A percentile compares a stretch with the other conserved stretches of the same genome.
Evolutionary conservation across 306 rosid genomes (phyloP).

Genomic region (Fragaria vesca): DNA sequence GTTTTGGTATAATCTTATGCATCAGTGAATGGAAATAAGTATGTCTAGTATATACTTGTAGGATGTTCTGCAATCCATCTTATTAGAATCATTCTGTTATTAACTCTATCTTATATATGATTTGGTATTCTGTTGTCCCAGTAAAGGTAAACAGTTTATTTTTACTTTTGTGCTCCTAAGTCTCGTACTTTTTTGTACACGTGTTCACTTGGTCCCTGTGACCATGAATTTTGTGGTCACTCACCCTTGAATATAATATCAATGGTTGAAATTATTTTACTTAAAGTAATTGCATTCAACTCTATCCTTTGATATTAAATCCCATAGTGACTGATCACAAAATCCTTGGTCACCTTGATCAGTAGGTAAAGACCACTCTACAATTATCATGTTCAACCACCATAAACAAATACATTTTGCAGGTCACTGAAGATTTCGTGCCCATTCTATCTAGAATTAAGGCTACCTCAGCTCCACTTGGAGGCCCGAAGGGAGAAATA

Average conservation of each 20-base stretch:
- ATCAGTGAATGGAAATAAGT: not conserved
- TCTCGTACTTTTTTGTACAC: not conserved
- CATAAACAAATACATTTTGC: conserved; percentile 10
- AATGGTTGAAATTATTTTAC: not conserved
- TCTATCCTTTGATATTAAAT: too few species aligned
- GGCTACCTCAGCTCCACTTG: conserved; percentile 70
- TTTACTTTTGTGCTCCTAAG: not conserved
- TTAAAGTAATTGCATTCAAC: too few species aligned
- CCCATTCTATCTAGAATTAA: conserved; percentile 80
- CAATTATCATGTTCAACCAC: conserved; percentile 8
- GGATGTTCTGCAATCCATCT: not conserved
- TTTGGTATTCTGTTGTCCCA: not conserved
- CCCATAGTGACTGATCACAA: not conserved
- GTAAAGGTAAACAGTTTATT: not conserved
- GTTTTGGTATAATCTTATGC: not conserved
- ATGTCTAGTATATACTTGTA: not conserved
- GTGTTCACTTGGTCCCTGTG: not conserved
- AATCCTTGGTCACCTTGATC: not conserved
- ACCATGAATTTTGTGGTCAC: not conserved
- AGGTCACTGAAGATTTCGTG: conserved; percentile 82
- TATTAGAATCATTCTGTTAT: not conserved
- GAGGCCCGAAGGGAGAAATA: conserved; percentile 94
- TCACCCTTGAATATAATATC: too few species aligned
- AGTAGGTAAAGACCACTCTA: not conserved
- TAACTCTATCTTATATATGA: not conserved